phyloP scores from a whole-genome alignment of 371 early-diverging fungal species.

The Mortierella sp. region DNA sequence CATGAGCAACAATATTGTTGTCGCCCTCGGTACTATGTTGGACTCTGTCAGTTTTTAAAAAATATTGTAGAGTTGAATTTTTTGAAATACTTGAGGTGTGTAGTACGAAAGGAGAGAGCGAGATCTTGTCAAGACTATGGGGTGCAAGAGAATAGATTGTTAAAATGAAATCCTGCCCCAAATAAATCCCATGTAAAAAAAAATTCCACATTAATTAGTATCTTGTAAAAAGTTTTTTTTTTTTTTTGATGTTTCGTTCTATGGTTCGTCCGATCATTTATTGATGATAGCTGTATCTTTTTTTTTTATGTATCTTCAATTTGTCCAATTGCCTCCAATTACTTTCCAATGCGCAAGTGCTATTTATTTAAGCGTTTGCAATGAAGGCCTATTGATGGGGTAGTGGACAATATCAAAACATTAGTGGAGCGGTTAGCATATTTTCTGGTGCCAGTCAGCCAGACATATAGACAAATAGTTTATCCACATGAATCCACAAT shows the following conservation, averaged over 20 bases:
- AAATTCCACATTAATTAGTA: too few relatives aligned
- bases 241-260: neutral
- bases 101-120: neutral
- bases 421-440: too few relatives aligned
- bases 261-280: conserved; percentile 5
- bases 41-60: conserved; percentile 83
- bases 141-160: neutral
- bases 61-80: neutral
- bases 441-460: too few relatives aligned
- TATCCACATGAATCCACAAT: neutral
- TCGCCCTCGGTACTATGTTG: conserved; percentile 92
- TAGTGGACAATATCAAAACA: conserved; percentile 3
- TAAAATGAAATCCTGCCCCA: neutral
- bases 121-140: neutral
- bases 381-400: conserved; percentile 40
- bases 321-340: neutral
- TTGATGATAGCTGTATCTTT: neutral
- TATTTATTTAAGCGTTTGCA: conserved; percentile 29
- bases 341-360: neutral
- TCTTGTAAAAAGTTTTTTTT: neutral
- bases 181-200: conserved; percentile 9
- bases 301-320: neutral
- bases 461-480: neutral
- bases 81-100: neutral
- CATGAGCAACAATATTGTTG: conserved; percentile 96